These are phyloP conservation scores for Carex cristatella DNA, from an alignment of 176 grass and related monocot genomes.

Conservation along the genomic window DNA sequence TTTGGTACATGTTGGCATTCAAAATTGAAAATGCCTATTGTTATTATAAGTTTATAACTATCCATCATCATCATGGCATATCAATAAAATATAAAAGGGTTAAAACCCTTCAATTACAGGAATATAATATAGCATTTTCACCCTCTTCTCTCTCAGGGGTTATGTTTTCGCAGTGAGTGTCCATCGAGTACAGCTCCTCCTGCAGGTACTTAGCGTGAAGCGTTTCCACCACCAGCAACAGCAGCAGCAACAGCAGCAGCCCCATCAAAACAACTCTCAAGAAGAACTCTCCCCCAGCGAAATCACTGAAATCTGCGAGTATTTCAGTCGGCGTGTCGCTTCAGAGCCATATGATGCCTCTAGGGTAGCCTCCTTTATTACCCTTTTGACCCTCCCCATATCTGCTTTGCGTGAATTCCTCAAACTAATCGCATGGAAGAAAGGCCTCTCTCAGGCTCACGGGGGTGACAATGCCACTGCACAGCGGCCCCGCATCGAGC, in stretches of 20 bases:
- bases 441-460: conserved; percentile 70
- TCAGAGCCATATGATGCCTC: conserved; percentile 98
- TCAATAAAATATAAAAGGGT: background rate
- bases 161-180: conserved; percentile 99
- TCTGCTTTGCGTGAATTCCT: conserved; percentile 78
- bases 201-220: conserved; percentile 96
- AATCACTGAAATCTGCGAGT: conserved; percentile 97
- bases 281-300: conserved; percentile 72
- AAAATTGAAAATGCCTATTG: background rate
- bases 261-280: conserved; percentile 65
- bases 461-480: conserved; percentile 67
- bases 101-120: background rate
- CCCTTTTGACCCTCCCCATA: conserved; percentile 85
- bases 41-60: background rate
- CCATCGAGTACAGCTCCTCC: conserved; percentile 85
- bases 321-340: conserved; percentile 92
- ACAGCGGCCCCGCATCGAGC: conserved; percentile 85
- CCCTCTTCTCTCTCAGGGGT: conserved; percentile 50
- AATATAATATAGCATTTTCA: background rate
- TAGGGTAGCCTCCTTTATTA: conserved; percentile 96
- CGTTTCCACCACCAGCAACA: conserved; percentile 95
- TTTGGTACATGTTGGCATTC: background rate
- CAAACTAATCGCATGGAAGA: conserved; percentile 95
- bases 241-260: conserved; percentile 76
- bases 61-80: background rate